These are phyloP conservation scores for Fusarium metavorans DNA, from an alignment of 2,329 filamentous ascomycete species.

Conservation along the genomic window DNA sequence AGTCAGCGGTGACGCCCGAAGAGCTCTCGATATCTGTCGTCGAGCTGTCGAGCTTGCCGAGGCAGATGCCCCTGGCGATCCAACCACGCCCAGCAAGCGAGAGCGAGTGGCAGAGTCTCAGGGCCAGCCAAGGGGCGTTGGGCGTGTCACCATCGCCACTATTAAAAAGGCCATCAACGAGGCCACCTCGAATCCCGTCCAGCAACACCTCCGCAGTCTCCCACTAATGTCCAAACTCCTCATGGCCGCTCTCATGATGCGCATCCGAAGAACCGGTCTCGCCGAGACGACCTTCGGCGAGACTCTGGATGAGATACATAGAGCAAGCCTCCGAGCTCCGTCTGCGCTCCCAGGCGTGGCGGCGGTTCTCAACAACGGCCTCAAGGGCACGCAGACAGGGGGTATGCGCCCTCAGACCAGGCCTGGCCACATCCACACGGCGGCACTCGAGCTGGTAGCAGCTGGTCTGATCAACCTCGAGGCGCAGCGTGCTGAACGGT, in stretches of 20 bases:
- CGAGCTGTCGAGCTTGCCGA: conserved; percentile 96
- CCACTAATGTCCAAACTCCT: conserved; percentile 87
- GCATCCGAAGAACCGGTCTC: conserved; percentile 84
- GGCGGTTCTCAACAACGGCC: conserved; percentile 48
- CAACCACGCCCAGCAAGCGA: conserved; percentile 73
- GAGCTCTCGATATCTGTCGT: conserved; percentile 94
- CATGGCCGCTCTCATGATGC: conserved; percentile 82
- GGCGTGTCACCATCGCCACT: conserved; percentile 88
- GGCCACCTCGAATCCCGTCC: conserved; percentile 90
- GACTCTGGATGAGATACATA: conserved; percentile 80
- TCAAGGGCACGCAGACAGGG: conserved; percentile 43
- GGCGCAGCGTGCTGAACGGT: conserved; percentile 81
- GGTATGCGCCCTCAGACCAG: conserved; percentile 48
- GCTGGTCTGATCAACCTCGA: conserved; percentile 91
- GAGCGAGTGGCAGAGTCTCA: conserved; percentile 33
- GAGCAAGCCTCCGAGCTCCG: conserved; percentile 51
- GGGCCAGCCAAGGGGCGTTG: conserved; percentile 41
- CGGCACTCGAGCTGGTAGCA: conserved; percentile 85
- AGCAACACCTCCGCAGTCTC: conserved; percentile 86
- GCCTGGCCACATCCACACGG: conserved; percentile 68
- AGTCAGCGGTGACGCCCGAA: conserved; percentile 91
- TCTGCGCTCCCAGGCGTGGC: conserved; percentile 53
- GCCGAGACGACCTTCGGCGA: conserved; percentile 91
- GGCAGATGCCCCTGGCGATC: conserved; percentile 66
- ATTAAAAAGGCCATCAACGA: conserved; percentile 96